These are phyloP conservation scores for Scutellaria barbata DNA, from an alignment of 257 asterid genomes.

Conservation along the genomic window DNA sequence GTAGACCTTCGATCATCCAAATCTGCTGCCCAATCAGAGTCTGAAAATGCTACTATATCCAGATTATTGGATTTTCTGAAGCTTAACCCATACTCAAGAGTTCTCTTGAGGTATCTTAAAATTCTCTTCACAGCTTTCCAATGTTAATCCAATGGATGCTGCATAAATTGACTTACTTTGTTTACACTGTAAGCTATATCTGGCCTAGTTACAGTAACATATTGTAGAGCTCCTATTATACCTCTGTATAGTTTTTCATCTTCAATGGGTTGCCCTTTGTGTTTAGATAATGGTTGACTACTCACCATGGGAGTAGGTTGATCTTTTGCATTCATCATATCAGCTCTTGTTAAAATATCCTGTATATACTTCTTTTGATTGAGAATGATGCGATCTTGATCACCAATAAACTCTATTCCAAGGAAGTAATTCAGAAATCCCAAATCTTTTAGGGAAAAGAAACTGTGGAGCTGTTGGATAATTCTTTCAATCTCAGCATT, in stretches of 20 bases:
- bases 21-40: not conserved
- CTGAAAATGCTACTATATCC: not conserved
- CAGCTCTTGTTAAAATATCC: not conserved
- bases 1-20: not conserved
- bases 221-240: not conserved
- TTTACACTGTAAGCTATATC: not conserved
- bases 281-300: not conserved
- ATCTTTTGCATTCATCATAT: not conserved
- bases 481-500: not conserved
- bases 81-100: not conserved
- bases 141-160: not conserved
- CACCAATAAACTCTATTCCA: not conserved
- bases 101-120: not conserved
- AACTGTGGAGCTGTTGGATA: not conserved
- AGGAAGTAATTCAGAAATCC: not conserved
- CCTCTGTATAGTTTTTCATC: not conserved
- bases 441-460: not conserved
- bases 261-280: not conserved
- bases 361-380: not conserved
- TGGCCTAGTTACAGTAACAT: not conserved
- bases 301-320: not conserved
- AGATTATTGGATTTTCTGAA: not conserved
- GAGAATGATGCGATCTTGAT: not conserved
- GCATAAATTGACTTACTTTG: not conserved
- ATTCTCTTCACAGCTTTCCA: not conserved